A percentile compares a stretch with the other conserved stretches of the same genome.
These are phyloP conservation scores for Globisporangium heterothallicum DNA, from an alignment of 352 stramenopile genomes.

Conservation along the genomic window DNA sequence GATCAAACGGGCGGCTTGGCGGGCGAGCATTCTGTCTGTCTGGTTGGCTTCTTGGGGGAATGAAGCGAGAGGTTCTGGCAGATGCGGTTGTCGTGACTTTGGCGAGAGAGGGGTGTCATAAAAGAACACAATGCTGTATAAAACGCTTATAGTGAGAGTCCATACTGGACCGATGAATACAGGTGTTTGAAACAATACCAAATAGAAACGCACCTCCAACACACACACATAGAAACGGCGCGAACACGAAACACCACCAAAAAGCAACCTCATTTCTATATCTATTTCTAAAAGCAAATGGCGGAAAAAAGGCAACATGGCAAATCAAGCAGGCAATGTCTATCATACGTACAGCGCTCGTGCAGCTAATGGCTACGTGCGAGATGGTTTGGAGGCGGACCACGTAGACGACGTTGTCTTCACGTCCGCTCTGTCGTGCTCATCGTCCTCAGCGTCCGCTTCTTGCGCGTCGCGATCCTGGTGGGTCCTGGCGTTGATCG, in stretches of 20 bases:
- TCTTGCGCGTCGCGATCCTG: neutral
- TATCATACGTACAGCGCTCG: too few relatives aligned
- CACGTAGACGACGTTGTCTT: conserved; percentile 12
- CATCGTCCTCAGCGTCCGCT: neutral
- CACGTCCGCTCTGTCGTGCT: neutral
- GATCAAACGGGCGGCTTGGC: conserved; percentile 34
- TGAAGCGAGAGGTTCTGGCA: neutral
- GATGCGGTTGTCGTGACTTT: too few relatives aligned
- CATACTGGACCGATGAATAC: too few relatives aligned
- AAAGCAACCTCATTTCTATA: neutral
- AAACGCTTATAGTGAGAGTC: neutral
- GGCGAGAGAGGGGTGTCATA: too few relatives aligned
- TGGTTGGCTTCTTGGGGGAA: neutral
- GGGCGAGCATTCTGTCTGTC: conserved; percentile 55
- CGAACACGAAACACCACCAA: neutral
- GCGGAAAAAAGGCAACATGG: neutral
- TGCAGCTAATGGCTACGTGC: too few relatives aligned
- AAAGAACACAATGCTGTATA: neutral
- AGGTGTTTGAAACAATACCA: neutral
- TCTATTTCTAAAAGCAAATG: neutral
- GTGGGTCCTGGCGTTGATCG: conserved; percentile 9
- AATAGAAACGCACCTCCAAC: neutral
- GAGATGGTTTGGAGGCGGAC: conserved; percentile 8
- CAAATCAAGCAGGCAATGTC: neutral
- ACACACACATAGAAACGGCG: neutral